Evolutionary conservation across 345 rosid genomes (phyloP).

Genomic region (Cochlearia excelsa): DNA sequence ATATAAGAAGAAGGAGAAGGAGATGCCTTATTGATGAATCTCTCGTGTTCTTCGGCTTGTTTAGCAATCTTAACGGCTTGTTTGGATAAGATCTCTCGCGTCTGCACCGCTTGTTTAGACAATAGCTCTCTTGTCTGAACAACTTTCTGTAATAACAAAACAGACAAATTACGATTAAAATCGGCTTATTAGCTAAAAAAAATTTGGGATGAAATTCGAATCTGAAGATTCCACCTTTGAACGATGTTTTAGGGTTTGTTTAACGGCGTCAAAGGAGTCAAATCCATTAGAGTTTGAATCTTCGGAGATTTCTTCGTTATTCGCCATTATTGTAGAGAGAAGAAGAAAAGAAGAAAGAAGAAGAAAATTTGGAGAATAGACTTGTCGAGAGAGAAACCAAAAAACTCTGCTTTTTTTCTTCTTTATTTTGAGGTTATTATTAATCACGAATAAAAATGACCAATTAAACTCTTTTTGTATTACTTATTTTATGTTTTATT

Average conservation of each 20-base stretch:
- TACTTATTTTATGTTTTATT: no score
- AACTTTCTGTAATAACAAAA: constrained; percentile 47
- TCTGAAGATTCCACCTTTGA: constrained; percentile 44
- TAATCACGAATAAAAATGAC: no score
- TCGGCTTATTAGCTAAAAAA: background rate
- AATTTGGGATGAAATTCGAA: constrained; percentile 8
- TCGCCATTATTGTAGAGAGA: constrained; percentile 39
- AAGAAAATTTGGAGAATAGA: no score
- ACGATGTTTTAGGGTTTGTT: constrained; percentile 57
- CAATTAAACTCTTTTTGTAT: no score
- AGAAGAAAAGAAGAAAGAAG: no score
- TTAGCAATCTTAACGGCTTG: constrained; percentile 92
- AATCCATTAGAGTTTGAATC: constrained; percentile 36
- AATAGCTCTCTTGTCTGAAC: constrained; percentile 72
- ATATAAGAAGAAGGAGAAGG: background rate
- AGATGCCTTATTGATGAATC: constrained; percentile 72
- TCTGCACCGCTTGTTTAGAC: constrained; percentile 75
- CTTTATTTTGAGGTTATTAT: background rate
- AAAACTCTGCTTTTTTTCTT: background rate
- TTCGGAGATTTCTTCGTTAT: constrained; percentile 45
- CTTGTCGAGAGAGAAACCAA: constrained; percentile 16
- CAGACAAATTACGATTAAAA: no score
- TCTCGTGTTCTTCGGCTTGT: constrained; percentile 91
- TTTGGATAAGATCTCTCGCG: constrained; percentile 76
- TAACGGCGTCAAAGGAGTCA: constrained; percentile 42